A percentile compares a stretch with the other conserved stretches of the same genome.
These are phyloP conservation scores for Pseudonitzschia delicatissima DNA, from an alignment of 108 stramenopile genomes.

Conservation along the genomic window DNA sequence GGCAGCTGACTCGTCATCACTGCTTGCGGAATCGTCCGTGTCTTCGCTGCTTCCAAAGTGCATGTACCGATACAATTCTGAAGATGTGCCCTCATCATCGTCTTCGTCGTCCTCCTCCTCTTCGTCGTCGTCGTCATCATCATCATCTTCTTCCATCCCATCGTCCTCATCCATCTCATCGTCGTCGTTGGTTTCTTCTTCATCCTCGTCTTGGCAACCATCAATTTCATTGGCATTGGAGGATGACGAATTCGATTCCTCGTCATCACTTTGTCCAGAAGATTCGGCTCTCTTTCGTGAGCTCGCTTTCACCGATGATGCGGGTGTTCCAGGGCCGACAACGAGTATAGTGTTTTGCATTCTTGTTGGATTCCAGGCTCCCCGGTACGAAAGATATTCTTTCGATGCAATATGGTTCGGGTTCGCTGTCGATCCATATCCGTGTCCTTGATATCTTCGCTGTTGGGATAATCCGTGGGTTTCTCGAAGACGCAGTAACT, in stretches of 20 bases:
- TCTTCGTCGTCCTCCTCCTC: conserved; percentile 9
- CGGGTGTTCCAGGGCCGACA: conserved; percentile 72
- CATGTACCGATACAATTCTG: not conserved
- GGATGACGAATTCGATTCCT: not conserved
- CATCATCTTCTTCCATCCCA: conserved; percentile 27
- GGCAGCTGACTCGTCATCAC: not conserved
- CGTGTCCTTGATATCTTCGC: conserved; percentile 1
- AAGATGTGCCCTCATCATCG: not conserved
- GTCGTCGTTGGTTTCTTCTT: conserved; percentile 16
- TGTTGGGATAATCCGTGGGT: conserved; percentile 7
- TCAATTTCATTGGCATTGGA: conserved; percentile 25
- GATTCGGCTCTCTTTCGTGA: not conserved
- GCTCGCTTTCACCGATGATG: conserved; percentile 32
- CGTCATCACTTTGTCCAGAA: not conserved
- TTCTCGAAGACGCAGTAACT: conserved; percentile 22
- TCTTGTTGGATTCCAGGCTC: conserved; percentile 53
- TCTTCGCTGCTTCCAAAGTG: conserved; percentile 9
- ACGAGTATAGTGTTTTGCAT: conserved; percentile 79
- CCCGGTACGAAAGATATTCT: conserved; percentile 11
- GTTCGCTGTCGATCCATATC: not conserved
- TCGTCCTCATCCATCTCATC: conserved; percentile 14
- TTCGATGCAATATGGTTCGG: not conserved
- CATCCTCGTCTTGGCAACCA: conserved; percentile 27
- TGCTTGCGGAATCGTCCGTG: conserved; percentile 13
- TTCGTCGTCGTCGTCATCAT: conserved; percentile 17